phyloP scores from a whole-genome alignment of 768 basidiomycete genomes.

The Pholiota molesta region DNA sequence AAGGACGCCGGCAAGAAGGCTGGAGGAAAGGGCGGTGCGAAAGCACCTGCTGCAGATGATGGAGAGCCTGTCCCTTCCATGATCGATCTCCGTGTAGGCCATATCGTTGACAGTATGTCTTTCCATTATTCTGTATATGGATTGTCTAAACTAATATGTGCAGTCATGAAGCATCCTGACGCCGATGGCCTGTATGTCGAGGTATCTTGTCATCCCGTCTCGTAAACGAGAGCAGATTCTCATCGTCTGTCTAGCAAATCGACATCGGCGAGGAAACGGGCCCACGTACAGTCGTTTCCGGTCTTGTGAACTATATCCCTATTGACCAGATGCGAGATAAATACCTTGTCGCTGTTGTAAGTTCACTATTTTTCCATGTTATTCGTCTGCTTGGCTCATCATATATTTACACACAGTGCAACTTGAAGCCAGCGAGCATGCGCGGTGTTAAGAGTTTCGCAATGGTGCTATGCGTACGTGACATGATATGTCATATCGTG shows the following conservation, averaged over 20 bases:
- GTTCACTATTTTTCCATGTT: slow-evolving; percentile 20
- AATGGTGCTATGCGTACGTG: slow-evolving; percentile 87
- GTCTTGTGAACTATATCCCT: slow-evolving; percentile 94
- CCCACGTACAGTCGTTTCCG: slow-evolving; percentile 95
- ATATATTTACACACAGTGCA: slow-evolving; percentile 56
- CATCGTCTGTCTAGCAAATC: slow-evolving; percentile 67
- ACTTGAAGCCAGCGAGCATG: slow-evolving; percentile 96
- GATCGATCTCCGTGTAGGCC: slow-evolving; percentile 95
- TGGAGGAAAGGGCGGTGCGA: slow-evolving; percentile 36
- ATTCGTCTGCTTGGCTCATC: background rate
- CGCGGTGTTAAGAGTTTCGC: slow-evolving; percentile 97
- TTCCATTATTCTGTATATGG: background rate
- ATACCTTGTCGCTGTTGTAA: slow-evolving; percentile 81
- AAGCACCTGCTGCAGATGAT: slow-evolving; percentile 62
- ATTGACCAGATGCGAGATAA: slow-evolving; percentile 91
- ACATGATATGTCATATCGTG: slow-evolving; percentile 25
- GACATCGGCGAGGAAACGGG: slow-evolving; percentile 95
- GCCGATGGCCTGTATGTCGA: slow-evolving; percentile 98
- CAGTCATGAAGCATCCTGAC: slow-evolving; percentile 95
- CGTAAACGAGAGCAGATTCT: slow-evolving; percentile 1
- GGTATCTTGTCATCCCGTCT: slow-evolving; percentile 36
- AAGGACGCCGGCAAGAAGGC: slow-evolving; percentile 33
- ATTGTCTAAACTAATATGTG: background rate
- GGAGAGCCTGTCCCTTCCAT: slow-evolving; percentile 92
- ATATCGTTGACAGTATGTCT: slow-evolving; percentile 82